Percentiles rank a stretch among this genome's conserved stretches.
Evolutionary conservation across 805 yeast genomes (phyloP).

Genomic region (Schizosaccharomyces octosporus): DNA sequence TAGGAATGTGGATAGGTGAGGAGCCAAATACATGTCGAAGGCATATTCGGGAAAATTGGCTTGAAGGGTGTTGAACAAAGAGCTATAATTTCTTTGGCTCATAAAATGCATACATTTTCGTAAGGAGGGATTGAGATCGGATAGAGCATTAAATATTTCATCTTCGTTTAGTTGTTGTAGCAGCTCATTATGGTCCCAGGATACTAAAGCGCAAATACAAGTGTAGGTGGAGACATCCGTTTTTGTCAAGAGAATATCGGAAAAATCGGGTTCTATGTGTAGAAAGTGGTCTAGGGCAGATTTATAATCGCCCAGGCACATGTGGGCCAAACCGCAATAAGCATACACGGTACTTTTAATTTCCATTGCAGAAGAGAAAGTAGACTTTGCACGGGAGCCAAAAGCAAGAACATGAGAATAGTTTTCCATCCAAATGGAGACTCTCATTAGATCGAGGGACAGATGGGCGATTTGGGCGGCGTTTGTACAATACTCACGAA

Average conservation of each 20-base stretch:
- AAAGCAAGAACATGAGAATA: not conserved
- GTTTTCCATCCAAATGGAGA: not conserved
- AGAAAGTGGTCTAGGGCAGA: not conserved
- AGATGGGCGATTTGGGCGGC: not conserved
- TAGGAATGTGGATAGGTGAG: not conserved
- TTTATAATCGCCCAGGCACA: not conserved
- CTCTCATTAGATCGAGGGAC: not conserved
- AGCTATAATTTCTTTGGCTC: not conserved
- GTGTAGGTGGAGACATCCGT: not conserved
- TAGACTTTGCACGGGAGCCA: not conserved
- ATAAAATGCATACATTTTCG: not conserved
- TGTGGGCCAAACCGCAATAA: not conserved
- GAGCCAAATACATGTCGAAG: not conserved
- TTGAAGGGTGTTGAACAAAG: not conserved
- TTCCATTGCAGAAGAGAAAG: not conserved
- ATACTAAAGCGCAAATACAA: not conserved
- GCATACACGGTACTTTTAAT: not conserved
- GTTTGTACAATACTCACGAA: not conserved
- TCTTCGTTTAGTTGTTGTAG: not conserved
- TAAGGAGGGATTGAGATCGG: not conserved
- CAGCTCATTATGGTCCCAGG: not conserved
- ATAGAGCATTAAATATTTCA: not conserved
- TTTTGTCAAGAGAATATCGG: not conserved
- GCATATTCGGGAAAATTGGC: not conserved
- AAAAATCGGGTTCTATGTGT: not conserved